Evolutionary conservation across 495 filamentous ascomycete genomes (phyloP).

Genomic region (Aspergillus ostianus): DNA sequence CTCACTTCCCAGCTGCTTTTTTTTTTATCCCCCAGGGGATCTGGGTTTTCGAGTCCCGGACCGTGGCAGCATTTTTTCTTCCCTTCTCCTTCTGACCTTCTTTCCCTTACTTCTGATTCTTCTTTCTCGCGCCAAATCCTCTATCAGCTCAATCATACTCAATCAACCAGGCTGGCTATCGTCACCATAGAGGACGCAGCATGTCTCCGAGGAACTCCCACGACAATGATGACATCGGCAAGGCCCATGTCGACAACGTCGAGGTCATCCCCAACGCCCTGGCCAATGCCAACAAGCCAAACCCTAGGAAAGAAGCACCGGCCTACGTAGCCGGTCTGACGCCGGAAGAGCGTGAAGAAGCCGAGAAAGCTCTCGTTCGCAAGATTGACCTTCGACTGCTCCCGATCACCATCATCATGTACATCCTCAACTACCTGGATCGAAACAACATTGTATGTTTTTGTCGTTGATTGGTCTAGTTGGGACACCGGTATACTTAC

Average conservation of each 20-base stretch:
- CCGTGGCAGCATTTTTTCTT: no score
- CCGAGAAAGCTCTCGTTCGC: constrained; percentile 52
- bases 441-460: constrained; percentile 54
- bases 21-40: no score
- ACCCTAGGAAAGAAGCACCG: constrained; percentile 42
- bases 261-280: constrained; percentile 32
- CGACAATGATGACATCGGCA: constrained; percentile 44
- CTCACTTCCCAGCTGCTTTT: no score
- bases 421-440: constrained; percentile 81
- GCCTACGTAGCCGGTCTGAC: constrained; percentile 50
- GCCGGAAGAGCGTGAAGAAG: constrained; percentile 45
- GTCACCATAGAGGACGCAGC: background rate
- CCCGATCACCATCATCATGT: constrained; percentile 68
- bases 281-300: constrained; percentile 31
- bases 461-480: no score
- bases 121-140: no score
- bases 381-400: constrained; percentile 64
- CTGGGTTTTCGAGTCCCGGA: no score
- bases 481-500: background rate
- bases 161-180: no score
- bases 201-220: constrained; percentile 28
- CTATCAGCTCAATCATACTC: no score
- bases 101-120: no score
- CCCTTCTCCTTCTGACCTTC: no score
- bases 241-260: constrained; percentile 61